Conservation (phyloP, 2,329 filamentous ascomycete species). For the Phyllosticta ampelicida region DNA sequence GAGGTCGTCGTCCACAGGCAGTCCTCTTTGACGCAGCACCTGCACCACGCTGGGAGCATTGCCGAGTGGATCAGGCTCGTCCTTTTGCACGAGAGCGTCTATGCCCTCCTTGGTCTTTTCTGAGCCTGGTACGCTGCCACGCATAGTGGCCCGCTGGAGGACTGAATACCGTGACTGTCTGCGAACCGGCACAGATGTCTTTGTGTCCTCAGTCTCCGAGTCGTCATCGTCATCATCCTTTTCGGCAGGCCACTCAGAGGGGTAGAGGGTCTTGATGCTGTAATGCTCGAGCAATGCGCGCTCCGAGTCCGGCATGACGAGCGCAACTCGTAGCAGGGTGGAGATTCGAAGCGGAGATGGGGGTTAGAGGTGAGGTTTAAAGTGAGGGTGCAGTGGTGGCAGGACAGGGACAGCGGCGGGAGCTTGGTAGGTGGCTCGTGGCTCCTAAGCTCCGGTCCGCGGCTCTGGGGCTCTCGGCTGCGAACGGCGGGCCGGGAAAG, state of each 20-base stretch:
- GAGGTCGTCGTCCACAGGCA: constrained; percentile 75
- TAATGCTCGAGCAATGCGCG: constrained; percentile 79
- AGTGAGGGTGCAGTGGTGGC: not conserved
- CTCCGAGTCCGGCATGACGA: constrained; percentile 33
- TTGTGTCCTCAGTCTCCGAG: constrained; percentile 12
- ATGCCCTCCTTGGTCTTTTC: constrained; percentile 58
- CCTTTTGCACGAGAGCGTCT: constrained; percentile 72
- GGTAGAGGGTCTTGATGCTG: constrained; percentile 67
- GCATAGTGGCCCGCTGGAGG: constrained; percentile 61
- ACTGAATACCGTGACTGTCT: constrained; percentile 61
- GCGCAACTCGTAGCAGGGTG: not conserved
- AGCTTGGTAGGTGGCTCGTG: not conserved
- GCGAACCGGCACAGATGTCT: constrained; percentile 18
- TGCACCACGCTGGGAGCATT: constrained; percentile 76
- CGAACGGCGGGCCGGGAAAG: constrained; percentile 8
- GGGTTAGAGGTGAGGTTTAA: constrained; percentile 3
- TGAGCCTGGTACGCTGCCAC: constrained; percentile 56
- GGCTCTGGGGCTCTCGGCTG: not conserved
- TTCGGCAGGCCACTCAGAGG: constrained; percentile 76
- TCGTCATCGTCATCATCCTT: constrained; percentile 55
- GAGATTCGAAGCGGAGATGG: not conserved
- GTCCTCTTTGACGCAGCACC: constrained; percentile 62
- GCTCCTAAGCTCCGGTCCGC: too few relatives aligned
- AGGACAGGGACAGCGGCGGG: too few relatives aligned
- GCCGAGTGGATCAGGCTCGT: constrained; percentile 90